phyloP scores from a whole-genome alignment of 169 alveolate species.

The Plasmodium gaboni region DNA sequence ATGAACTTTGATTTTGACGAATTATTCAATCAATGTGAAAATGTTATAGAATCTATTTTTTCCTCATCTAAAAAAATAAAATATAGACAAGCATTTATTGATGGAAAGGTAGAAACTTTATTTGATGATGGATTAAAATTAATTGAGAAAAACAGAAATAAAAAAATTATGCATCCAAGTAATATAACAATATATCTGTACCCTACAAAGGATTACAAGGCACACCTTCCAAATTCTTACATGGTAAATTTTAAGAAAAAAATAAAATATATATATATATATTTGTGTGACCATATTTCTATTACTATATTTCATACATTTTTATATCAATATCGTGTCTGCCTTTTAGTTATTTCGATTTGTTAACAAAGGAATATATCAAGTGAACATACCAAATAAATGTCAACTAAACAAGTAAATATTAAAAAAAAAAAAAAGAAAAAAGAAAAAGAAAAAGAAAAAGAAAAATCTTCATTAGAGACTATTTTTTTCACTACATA shows the following conservation, averaged over 20 bases:
- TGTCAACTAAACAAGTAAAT: slow-evolving; percentile 73
- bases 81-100: slow-evolving; percentile 76
- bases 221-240: slow-evolving; percentile 64
- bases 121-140: slow-evolving; percentile 75
- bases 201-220: slow-evolving; percentile 71
- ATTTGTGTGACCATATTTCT: not conserved
- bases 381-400: slow-evolving; percentile 72
- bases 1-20: slow-evolving; percentile 71
- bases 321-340: too few species aligned
- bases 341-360: slow-evolving; percentile 51
- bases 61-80: slow-evolving; percentile 68
- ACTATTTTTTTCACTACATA: not conserved
- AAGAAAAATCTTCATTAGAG: not conserved
- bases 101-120: slow-evolving; percentile 76
- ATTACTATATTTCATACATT: not conserved
- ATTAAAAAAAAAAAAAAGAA: not conserved
- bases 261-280: not conserved
- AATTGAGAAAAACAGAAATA: slow-evolving; percentile 74
- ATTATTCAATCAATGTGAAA: slow-evolving; percentile 68
- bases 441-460: not conserved
- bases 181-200: slow-evolving; percentile 60
- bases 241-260: slow-evolving; percentile 20
- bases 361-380: slow-evolving; percentile 72
- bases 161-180: slow-evolving; percentile 61
- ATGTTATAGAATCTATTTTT: slow-evolving; percentile 69